Percentiles rank a stretch among this genome's conserved stretches.
phyloP scores from a whole-genome alignment of 345 rosid genomes.

The Populus ilicifolia region DNA sequence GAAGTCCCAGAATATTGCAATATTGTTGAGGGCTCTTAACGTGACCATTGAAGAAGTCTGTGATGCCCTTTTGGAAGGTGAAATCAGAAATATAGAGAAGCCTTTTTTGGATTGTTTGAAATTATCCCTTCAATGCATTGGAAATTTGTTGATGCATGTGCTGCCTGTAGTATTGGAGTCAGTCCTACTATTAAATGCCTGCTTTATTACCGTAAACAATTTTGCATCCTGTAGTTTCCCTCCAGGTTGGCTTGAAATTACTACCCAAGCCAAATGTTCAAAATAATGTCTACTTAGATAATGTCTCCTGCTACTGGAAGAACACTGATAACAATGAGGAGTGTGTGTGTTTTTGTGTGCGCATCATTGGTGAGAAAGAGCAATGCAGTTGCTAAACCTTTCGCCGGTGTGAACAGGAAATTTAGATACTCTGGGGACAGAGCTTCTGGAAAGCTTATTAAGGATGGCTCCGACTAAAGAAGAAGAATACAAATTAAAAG shows the following conservation, averaged over 20 bases:
- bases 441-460: slow-evolving; percentile 81
- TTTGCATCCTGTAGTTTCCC: not conserved
- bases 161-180: not conserved
- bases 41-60: slow-evolving; percentile 91
- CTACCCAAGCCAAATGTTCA: not conserved
- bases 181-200: not conserved
- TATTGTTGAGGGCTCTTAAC: slow-evolving; percentile 86
- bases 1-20: slow-evolving; percentile 89
- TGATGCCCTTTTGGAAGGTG: slow-evolving; percentile 89
- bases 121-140: not conserved
- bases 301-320: not conserved
- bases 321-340: not conserved
- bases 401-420: slow-evolving; percentile 47
- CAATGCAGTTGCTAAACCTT: not conserved
- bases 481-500: slow-evolving; percentile 74
- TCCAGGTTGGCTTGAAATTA: not conserved
- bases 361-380: not conserved
- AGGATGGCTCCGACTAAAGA: slow-evolving; percentile 96
- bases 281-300: not conserved
- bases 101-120: not conserved
- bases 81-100: not conserved
- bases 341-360: not conserved
- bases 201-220: not conserved
- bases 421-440: slow-evolving; percentile 77
- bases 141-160: not conserved